Conservation (phyloP, 805 yeast genomes). For the Schwanniomyces pseudopolymorphus region DNA sequence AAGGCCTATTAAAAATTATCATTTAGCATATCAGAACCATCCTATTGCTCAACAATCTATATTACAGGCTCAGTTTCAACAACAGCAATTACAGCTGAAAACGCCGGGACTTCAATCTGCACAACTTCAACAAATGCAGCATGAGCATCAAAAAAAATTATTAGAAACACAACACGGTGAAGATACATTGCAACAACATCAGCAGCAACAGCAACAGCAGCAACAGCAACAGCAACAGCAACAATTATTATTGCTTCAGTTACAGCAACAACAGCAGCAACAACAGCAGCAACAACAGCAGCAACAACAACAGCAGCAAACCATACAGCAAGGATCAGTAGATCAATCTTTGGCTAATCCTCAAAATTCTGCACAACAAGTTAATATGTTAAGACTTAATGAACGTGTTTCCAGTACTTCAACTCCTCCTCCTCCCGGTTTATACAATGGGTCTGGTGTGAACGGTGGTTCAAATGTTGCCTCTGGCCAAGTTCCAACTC, state of each 20-base stretch:
- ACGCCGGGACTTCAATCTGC: slow-evolving; percentile 14
- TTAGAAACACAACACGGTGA: slow-evolving; percentile 10
- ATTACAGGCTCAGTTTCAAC: slow-evolving; percentile 33
- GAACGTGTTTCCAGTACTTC: slow-evolving; percentile 38
- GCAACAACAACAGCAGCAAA: slow-evolving; percentile 30
- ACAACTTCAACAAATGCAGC: slow-evolving; percentile 32
- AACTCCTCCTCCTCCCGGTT: slow-evolving; percentile 77
- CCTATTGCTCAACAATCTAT: slow-evolving; percentile 38
- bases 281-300: slow-evolving; percentile 26
- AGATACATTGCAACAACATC: slow-evolving; percentile 10
- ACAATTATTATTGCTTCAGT: slow-evolving; percentile 32
- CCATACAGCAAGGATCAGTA: background rate
- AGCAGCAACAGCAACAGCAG: too few relatives aligned
- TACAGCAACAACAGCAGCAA: slow-evolving; percentile 32
- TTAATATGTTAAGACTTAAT: slow-evolving; percentile 25
- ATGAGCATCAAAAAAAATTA: slow-evolving; percentile 23
- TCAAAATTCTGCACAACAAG: slow-evolving; percentile 18
- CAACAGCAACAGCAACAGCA: slow-evolving; percentile 17
- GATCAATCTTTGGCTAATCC: background rate
- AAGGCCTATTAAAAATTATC: slow-evolving; percentile 44
- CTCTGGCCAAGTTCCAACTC: background rate
- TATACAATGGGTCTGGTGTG: slow-evolving; percentile 37
- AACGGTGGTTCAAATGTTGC: background rate
- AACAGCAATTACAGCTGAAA: slow-evolving; percentile 26
- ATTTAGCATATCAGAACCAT: slow-evolving; percentile 45